Percentiles rank a stretch among this genome's conserved stretches.
Conservation (phyloP, 805 yeast genomes). For the Pichia californica region DNA sequence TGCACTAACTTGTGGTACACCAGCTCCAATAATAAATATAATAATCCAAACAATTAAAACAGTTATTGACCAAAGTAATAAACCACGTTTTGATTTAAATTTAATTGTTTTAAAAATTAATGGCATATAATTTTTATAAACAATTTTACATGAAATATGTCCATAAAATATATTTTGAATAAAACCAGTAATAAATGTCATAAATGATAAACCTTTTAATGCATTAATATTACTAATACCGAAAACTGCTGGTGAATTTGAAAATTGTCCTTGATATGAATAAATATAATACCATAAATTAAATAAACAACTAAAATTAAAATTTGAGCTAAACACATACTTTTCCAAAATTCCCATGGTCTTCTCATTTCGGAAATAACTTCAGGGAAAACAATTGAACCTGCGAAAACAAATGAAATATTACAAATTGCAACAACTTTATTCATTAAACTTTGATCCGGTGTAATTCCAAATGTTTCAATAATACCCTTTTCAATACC, state of each 20-base stretch:
- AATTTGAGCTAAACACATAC: constrained; percentile 38
- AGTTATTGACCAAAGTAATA: constrained; percentile 13
- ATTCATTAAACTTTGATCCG: constrained; percentile 17
- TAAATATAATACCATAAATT: constrained; percentile 37
- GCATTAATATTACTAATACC: constrained; percentile 28
- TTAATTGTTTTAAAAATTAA: constrained; percentile 28
- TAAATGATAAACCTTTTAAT: constrained; percentile 32
- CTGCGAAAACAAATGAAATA: constrained; percentile 44
- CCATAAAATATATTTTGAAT: constrained; percentile 41
- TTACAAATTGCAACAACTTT: constrained; percentile 36
- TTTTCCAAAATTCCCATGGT: constrained; percentile 44
- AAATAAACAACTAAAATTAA: constrained; percentile 36
- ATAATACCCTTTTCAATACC: constrained; percentile 19
- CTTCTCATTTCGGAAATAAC: constrained; percentile 42
- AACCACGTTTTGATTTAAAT: constrained; percentile 30
- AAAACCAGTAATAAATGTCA: constrained; percentile 33
- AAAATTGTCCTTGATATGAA: constrained; percentile 40
- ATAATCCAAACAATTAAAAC: constrained; percentile 12
- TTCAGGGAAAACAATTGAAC: constrained; percentile 42
- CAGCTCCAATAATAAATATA: constrained; percentile 17
- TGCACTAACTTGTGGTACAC: constrained; percentile 23
- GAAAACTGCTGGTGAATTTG: constrained; percentile 38
- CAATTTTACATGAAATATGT: constrained; percentile 40
- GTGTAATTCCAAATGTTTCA: constrained; percentile 11
- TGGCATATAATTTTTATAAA: constrained; percentile 34